These are phyloP conservation scores for Neurospora tetraspora DNA, from an alignment of 495 filamentous ascomycete species.

Conservation along the genomic window DNA sequence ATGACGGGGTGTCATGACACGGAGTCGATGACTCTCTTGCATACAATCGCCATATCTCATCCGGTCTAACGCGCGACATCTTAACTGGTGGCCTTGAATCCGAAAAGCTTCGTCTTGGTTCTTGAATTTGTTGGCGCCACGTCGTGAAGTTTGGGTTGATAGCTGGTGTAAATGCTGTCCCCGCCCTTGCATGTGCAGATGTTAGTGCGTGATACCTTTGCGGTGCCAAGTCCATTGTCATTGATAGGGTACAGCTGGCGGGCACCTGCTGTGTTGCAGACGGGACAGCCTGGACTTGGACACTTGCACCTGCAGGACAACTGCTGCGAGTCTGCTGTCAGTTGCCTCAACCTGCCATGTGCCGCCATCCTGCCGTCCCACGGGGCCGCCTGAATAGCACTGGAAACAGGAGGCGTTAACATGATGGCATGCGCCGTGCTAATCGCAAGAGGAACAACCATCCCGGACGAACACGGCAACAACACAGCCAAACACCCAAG, in stretches of 20 bases:
- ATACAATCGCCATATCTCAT: not conserved
- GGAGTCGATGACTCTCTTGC: not conserved
- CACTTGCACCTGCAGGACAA: not conserved
- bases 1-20: not conserved
- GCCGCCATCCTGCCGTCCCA: not conserved
- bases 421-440: not conserved
- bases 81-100: not conserved
- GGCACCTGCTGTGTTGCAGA: not conserved
- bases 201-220: too few relatives aligned
- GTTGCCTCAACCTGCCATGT: not conserved
- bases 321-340: not conserved
- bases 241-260: not conserved
- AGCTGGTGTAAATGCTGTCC: not conserved
- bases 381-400: not conserved
- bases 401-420: not conserved
- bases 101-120: not conserved
- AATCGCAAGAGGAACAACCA: not conserved
- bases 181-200: not conserved
- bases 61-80: not conserved
- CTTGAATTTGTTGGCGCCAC: not conserved
- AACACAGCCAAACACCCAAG: not conserved
- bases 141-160: not conserved
- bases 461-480: not conserved
- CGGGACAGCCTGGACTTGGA: not conserved
- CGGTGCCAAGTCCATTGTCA: too few relatives aligned